A percentile compares a stretch with the other conserved stretches of the same genome.
phyloP scores from a whole-genome alignment of 768 basidiomycete species.

The Cystobasidium tubakii region DNA sequence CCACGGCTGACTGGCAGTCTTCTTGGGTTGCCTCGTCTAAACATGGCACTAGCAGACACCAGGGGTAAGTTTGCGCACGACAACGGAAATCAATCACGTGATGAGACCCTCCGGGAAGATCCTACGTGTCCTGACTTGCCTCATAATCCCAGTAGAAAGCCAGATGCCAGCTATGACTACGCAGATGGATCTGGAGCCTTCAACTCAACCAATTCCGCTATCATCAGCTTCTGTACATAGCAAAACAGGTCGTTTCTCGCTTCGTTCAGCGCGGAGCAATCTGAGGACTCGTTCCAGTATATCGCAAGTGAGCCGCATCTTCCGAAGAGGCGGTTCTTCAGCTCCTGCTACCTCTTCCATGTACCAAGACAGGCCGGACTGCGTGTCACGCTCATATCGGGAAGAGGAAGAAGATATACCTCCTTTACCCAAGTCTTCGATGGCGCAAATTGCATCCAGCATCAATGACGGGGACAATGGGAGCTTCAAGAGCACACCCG shows the following conservation, averaged over 20 bases:
- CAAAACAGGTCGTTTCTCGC: not conserved
- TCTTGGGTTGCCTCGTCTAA: not conserved
- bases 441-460: not conserved
- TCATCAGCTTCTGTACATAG: not conserved
- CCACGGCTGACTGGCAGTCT: not conserved
- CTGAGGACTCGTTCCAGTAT: not conserved
- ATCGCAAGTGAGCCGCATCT: not conserved
- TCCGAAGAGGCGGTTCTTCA: not conserved
- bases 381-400: not conserved
- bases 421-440: not conserved
- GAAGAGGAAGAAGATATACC: not conserved
- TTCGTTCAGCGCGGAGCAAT: not conserved
- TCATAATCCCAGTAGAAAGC: not conserved
- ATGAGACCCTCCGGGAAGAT: no score
- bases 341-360: not conserved
- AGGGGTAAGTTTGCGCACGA: not conserved
- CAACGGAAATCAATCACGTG: no score
- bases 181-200: not conserved
- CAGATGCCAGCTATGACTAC: not conserved
- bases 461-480: not conserved
- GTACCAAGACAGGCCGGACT: not conserved
- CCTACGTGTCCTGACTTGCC: no score
- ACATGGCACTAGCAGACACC: not conserved
- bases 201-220: not conserved
- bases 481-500: not conserved